These are phyloP conservation scores for Kalmanozyma brasiliensis DNA, from an alignment of 1,284 basidiomycete species.

Conservation along the genomic window DNA sequence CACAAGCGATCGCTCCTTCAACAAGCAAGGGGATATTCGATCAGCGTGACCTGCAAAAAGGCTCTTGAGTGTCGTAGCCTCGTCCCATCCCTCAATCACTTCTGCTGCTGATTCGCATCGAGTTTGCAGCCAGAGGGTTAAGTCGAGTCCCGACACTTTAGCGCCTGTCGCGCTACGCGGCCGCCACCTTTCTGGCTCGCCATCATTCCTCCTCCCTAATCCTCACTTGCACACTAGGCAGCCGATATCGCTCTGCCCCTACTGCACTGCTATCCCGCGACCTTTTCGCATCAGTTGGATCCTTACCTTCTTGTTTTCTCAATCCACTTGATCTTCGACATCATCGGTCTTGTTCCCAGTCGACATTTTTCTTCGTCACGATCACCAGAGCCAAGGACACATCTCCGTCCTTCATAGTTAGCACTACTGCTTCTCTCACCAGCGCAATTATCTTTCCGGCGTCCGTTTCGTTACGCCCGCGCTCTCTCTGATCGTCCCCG, in stretches of 20 bases:
- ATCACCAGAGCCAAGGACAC: conserved; percentile 29
- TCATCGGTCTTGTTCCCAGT: neutral
- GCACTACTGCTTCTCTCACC: conserved; percentile 6
- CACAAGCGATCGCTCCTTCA: conserved; percentile 1
- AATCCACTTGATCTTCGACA: neutral
- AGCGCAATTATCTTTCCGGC: conserved; percentile 16
- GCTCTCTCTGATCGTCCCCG: conserved; percentile 21
- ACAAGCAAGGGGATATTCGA: neutral
- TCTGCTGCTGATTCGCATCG: conserved; percentile 15
- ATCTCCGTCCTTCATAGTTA: conserved; percentile 9
- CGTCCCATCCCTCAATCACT: neutral
- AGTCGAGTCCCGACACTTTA: conserved; percentile 11
- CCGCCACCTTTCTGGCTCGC: conserved; percentile 7
- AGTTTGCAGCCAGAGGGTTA: conserved; percentile 22
- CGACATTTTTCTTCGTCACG: conserved; percentile 1
- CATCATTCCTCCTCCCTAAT: conserved; percentile 4
- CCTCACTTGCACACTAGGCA: conserved; percentile 13
- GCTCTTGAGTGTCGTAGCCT: conserved; percentile 19
- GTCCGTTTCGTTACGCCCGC: conserved; percentile 54
- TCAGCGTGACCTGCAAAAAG: conserved; percentile 10
- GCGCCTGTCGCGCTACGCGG: conserved; percentile 28
- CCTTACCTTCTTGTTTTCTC: neutral
- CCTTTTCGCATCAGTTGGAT: conserved; percentile 30
- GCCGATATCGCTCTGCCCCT: conserved; percentile 54
- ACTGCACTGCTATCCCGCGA: conserved; percentile 12